Evolutionary conservation across 106 monocot genomes (phyloP).

Genomic region (Acorus gramineus): DNA sequence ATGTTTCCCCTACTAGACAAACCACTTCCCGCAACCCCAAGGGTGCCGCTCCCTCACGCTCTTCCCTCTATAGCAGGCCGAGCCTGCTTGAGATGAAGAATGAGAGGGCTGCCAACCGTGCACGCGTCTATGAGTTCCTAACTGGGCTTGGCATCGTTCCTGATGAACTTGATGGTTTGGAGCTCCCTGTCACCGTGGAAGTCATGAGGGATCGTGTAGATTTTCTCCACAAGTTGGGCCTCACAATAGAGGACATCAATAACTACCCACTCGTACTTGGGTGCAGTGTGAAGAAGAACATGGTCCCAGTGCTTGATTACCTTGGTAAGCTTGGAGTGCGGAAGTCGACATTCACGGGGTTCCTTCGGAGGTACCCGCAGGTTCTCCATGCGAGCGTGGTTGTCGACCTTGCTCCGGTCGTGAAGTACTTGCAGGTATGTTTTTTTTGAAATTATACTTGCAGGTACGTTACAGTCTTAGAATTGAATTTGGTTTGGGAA

Average conservation of each 20-base stretch:
- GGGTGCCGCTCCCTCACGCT: constrained; percentile 5
- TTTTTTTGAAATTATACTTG: too few species aligned
- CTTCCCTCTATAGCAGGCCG: constrained; percentile 68
- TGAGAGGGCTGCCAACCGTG: constrained; percentile 46
- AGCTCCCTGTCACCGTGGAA: constrained; percentile 76
- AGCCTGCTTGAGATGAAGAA: constrained; percentile 48
- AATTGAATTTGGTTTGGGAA: too few species aligned
- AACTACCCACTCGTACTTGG: constrained; percentile 81
- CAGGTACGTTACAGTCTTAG: too few species aligned
- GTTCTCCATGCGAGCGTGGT: constrained; percentile 94
- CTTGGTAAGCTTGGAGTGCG: constrained; percentile 75
- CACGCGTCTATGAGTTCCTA: constrained; percentile 66
- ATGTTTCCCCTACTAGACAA: too few species aligned
- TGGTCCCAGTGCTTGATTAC: constrained; percentile 91
- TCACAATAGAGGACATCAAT: constrained; percentile 73
- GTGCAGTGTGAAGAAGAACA: constrained; percentile 96
- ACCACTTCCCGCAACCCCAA: not conserved
- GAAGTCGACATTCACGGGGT: constrained; percentile 38
- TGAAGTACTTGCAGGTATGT: constrained; percentile 31
- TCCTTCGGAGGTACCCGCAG: constrained; percentile 83
- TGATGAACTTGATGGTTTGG: constrained; percentile 86
- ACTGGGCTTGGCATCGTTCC: constrained; percentile 56
- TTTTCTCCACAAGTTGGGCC: constrained; percentile 79
- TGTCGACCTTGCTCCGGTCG: constrained; percentile 71
- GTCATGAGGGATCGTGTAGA: constrained; percentile 91